Evolutionary conservation across 306 rosid genomes (phyloP).

Genomic region (Sophora flavescens): DNA sequence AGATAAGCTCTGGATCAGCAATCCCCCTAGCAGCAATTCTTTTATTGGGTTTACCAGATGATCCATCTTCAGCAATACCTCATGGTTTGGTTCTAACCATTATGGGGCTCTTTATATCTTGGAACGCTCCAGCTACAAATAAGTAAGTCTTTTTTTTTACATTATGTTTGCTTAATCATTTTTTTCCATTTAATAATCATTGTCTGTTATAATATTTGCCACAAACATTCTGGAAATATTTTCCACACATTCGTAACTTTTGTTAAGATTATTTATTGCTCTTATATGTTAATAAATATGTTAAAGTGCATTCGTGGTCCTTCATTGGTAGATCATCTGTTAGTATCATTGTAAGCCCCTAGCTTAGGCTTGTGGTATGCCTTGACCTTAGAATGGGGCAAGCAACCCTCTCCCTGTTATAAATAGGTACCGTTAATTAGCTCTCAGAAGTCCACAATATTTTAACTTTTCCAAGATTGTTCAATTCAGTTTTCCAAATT

Average conservation of each 20-base stretch:
- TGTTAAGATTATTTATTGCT: not conserved
- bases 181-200: conserved; percentile 18
- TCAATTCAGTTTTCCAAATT: conserved; percentile 6
- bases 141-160: conserved; percentile 62
- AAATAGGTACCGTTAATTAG: not conserved
- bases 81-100: conserved; percentile 70
- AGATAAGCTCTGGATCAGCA: conserved; percentile 91
- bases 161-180: conserved; percentile 1
- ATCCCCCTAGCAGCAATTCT: conserved; percentile 85
- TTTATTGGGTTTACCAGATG: conserved; percentile 69
- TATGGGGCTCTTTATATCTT: conserved; percentile 82
- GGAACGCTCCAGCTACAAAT: conserved; percentile 95
- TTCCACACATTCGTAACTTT: conserved; percentile 21
- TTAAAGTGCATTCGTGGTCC: not conserved
- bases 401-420: not conserved
- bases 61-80: conserved; percentile 60
- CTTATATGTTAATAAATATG: not conserved
- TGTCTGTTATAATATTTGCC: conserved; percentile 24
- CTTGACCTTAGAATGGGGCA: conserved; percentile 12
- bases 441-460: not conserved
- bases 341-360: not conserved
- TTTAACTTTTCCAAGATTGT: not conserved
- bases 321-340: not conserved
- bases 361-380: not conserved
- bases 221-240: not conserved